phyloP scores from a whole-genome alignment of 495 filamentous ascomycete species.

The Lasiosphaeris hirsuta region DNA sequence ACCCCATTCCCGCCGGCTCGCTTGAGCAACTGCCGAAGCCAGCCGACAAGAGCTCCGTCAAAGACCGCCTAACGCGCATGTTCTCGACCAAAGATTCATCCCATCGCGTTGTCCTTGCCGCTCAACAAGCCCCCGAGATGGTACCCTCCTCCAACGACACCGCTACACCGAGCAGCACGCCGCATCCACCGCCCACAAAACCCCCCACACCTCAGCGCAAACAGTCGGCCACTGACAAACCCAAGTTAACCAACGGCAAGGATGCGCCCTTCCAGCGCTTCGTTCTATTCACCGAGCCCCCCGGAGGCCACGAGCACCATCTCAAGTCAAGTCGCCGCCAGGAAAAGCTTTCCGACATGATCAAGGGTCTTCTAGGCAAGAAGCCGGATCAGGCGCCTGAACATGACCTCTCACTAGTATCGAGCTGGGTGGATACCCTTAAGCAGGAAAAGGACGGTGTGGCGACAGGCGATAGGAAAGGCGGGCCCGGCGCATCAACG shows the following conservation, averaged over 20 bases:
- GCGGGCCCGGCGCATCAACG: slow-evolving; percentile 69
- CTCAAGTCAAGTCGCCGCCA: slow-evolving; percentile 85
- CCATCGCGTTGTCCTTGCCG: slow-evolving; percentile 15
- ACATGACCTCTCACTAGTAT: slow-evolving; percentile 87
- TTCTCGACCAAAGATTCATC: slow-evolving; percentile 46
- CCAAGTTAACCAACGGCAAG: slow-evolving; percentile 25
- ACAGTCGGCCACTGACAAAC: slow-evolving; percentile 31
- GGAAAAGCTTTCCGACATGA: slow-evolving; percentile 91
- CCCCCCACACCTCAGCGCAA: slow-evolving; percentile 27
- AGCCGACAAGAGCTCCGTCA: slow-evolving; percentile 46
- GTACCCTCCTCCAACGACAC: slow-evolving; percentile 18
- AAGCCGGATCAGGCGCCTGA: slow-evolving; percentile 70
- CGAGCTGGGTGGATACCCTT: slow-evolving; percentile 92
- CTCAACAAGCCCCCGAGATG: slow-evolving; percentile 13
- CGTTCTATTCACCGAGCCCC: slow-evolving; percentile 35
- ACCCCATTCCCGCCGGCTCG: slow-evolving; percentile 19
- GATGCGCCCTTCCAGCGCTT: slow-evolving; percentile 40
- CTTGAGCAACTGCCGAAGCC: slow-evolving; percentile 33
- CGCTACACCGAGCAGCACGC: slow-evolving; percentile 1
- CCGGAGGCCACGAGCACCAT: slow-evolving; percentile 76
- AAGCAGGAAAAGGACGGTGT: slow-evolving; percentile 79
- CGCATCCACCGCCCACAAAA: slow-evolving; percentile 19
- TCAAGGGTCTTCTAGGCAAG: slow-evolving; percentile 78
- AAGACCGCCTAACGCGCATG: slow-evolving; percentile 49
- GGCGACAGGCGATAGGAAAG: slow-evolving; percentile 61